A percentile compares a stretch with the other conserved stretches of the same genome.
phyloP scores from a whole-genome alignment of 2,329 filamentous ascomycete species.

The Scedosporium dehoogii region DNA sequence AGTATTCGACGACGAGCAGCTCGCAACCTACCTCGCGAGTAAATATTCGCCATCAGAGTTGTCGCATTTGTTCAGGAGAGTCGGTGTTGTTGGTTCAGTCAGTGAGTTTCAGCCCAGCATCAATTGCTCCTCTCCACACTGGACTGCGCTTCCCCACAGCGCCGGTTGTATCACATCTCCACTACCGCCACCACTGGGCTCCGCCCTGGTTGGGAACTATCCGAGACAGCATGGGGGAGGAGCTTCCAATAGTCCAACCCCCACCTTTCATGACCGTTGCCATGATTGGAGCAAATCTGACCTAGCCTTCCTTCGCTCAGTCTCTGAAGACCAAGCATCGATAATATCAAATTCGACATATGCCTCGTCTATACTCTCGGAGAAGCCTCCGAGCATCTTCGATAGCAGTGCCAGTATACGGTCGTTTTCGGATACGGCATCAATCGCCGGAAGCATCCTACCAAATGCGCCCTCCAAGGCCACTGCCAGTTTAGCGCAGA shows the following conservation, averaged over 20 bases:
- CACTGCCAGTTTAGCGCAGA: not conserved
- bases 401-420: slow-evolving; percentile 23
- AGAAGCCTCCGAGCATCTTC: slow-evolving; percentile 26
- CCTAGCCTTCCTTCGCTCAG: slow-evolving; percentile 5
- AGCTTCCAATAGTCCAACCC: not conserved
- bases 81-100: slow-evolving; percentile 17
- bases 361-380: slow-evolving; percentile 22
- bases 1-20: slow-evolving; percentile 11
- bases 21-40: slow-evolving; percentile 14
- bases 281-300: not conserved
- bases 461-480: slow-evolving; percentile 29
- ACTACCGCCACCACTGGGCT: not conserved
- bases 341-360: slow-evolving; percentile 23
- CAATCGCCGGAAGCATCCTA: slow-evolving; percentile 27
- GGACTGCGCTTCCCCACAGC: not conserved
- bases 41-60: slow-evolving; percentile 12
- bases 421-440: slow-evolving; percentile 28
- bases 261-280: not conserved
- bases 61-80: slow-evolving; percentile 12
- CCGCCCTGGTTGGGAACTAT: too few relatives aligned
- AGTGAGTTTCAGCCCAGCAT: slow-evolving; percentile 13
- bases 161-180: not conserved
- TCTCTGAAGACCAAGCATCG: slow-evolving; percentile 22
- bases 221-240: too few relatives aligned
- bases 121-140: not conserved